Base-by-base conservation (phyloP, 768 basidiomycete species). In the Fomitopsis serialis region DNA sequence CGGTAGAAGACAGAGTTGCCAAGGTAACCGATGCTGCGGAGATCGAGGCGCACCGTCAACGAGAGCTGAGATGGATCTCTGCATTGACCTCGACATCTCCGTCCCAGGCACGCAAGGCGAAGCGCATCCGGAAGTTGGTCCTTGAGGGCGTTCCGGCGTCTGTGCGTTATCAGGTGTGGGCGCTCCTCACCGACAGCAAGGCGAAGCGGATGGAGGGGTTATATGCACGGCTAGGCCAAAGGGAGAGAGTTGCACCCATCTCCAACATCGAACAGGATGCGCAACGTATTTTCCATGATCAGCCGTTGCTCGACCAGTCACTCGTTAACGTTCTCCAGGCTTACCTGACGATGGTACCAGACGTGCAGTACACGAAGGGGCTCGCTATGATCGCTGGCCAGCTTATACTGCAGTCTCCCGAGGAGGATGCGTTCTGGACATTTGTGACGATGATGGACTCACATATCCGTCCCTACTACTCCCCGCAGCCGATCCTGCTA, bases 391-490 rank as follows among this genome's bases (percentile, higher is more conserved):
- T 92, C 49, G 79, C 84, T 21, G 87, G 87, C 1, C 84, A 89
- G 56, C 69, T 92, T 44, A 69, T 92, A 0, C 68, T 86, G 9
- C 81, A 87, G 45, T 80, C 88, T 0, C 91, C 90, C 0, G 90
- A 93, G 57, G 91, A 93, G 64, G 91, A 93, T 58, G 90, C 88
- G 0, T 93, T 93, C 66, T 93, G 90, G 90, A 92, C 88, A 19
- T 92, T 92, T 63, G 77, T 89, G 1, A 89, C 89, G 2, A 70
- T 92, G 58, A 93, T 93, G 90, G 89, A 92, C 59, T 78, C 80
- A 1, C 84, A 91, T 58, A 72, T 92, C n/a, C 84, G 90, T 1
- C 74, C 84, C 0, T 91, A 91, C 66, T 93, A 90, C 63, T 79
- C 85, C 35, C 62, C 75, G 2, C 76, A 69, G 47, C 70, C 75